Evolutionary conservation across 352 stramenopile genomes (phyloP).

Genomic region (Phytophthora syringae): DNA sequence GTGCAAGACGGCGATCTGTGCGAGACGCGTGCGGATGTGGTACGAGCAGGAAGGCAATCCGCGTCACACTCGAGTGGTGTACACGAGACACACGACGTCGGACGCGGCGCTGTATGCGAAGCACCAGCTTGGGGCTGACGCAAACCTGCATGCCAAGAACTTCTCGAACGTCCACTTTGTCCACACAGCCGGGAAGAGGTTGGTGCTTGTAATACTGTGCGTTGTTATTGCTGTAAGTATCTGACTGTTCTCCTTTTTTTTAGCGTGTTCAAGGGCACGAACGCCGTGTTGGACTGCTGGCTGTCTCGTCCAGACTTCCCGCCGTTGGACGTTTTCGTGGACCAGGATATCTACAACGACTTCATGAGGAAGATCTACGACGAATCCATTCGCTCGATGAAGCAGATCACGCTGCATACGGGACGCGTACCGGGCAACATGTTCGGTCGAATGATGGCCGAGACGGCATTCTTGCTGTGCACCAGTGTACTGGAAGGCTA

Average conservation of each 20-base stretch:
- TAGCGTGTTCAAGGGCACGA: conserved; percentile 65
- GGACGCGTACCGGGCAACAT: conserved; percentile 36
- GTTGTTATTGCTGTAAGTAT: no score
- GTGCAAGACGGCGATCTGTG: conserved; percentile 64
- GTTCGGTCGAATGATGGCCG: conserved; percentile 52
- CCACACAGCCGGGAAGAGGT: conserved; percentile 56
- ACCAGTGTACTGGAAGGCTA: conserved; percentile 70
- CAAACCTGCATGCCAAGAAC: conserved; percentile 48
- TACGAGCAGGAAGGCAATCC: conserved; percentile 65
- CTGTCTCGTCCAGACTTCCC: conserved; percentile 52
- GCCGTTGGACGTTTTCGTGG: conserved; percentile 58
- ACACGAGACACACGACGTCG: conserved; percentile 64
- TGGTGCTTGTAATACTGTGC: conserved; percentile 1
- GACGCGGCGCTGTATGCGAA: conserved; percentile 49
- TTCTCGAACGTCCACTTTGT: conserved; percentile 53
- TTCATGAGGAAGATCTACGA: conserved; percentile 38
- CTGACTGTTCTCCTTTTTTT: no score
- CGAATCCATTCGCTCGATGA: conserved; percentile 20
- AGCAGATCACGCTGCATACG: conserved; percentile 44
- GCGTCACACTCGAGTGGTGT: conserved; percentile 50
- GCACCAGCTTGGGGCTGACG: conserved; percentile 31
- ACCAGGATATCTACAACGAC: conserved; percentile 40
- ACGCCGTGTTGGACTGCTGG: conserved; percentile 63
- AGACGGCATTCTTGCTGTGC: conserved; percentile 65
- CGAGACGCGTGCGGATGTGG: conserved; percentile 49